phyloP scores from a whole-genome alignment of 768 basidiomycete genomes.

The Pleurotus platypus region DNA sequence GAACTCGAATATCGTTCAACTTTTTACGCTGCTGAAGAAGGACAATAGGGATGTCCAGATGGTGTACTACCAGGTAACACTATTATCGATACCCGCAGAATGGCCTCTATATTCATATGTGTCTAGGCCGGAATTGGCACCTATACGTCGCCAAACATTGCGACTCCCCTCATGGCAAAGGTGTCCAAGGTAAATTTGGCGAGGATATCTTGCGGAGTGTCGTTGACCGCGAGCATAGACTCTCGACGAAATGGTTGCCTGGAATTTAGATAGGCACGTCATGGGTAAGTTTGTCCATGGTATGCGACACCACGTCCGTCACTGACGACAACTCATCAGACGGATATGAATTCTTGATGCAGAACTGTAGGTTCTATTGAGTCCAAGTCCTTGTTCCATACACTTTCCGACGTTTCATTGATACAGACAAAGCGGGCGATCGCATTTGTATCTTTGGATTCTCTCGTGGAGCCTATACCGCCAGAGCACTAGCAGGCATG shows the following conservation, averaged over 20 bases:
- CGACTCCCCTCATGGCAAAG: constrained; percentile 29
- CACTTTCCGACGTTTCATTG: not conserved
- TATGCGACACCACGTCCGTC: not conserved
- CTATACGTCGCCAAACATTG: constrained; percentile 36
- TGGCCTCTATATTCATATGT: not conserved
- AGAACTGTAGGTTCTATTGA: constrained; percentile 45
- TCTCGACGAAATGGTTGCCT: constrained; percentile 47
- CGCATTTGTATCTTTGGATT: constrained; percentile 67
- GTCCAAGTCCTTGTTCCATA: constrained; percentile 40
- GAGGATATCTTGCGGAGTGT: not conserved
- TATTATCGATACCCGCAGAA: not conserved
- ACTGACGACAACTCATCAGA: not conserved
- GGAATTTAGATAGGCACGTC: constrained; percentile 45
- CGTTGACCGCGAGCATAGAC: constrained; percentile 23
- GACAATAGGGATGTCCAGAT: constrained; percentile 48
- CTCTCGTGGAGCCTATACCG: constrained; percentile 64
- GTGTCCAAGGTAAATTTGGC: constrained; percentile 32
- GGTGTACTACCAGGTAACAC: constrained; percentile 52
- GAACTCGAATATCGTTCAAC: constrained; percentile 52
- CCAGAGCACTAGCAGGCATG: constrained; percentile 52
- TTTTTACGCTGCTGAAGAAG: constrained; percentile 50
- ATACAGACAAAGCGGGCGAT: constrained; percentile 45
- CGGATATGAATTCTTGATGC: constrained; percentile 18
- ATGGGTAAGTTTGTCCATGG: constrained; percentile 29
- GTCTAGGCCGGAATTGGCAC: constrained; percentile 9